Evolutionary conservation across 805 yeast genomes (phyloP), one percentile per base, ranked within the genome.

Genomic region (Candida ascalaphidarum): DNA sequence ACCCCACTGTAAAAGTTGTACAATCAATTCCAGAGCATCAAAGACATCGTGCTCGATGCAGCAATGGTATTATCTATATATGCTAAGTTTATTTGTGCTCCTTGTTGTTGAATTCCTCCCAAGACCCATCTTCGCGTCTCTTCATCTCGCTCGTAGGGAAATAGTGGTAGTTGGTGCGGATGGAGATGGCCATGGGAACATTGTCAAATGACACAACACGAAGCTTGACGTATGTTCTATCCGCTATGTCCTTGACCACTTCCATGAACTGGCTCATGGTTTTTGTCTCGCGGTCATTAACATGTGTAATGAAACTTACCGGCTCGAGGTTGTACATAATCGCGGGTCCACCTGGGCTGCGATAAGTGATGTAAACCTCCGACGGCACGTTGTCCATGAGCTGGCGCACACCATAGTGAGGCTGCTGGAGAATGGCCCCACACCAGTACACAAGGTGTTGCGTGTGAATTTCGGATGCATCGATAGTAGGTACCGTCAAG

Each of bases 371-470:
- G 47, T 86, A 88, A n/a, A 88, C 92, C 30, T 74, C 76, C 11
- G 89, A 78, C 9, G 94, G 95, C 29, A 84, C 60, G 31, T 71
- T 65, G 29, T 73, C 72, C 71, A 82, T 77, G 21, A 81, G 75
- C 57, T 86, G 95, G 37, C 88, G 73, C 11, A 86, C 95, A 7
- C 92, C 89, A 46, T 81, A 94, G 52, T 85, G 96, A n/a, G 96
- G 95, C 21, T 74, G 69, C 48, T 88, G 96, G 19, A 88, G 52
- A 5, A 80, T 57, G 22, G 86, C 78, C 14, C 96, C 96, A 29
- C 86, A 74, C 92, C 95, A 88, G 27, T 71, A 64, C 7, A 82
- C 77, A 22, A 84, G 59, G 31, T 78, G 77, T 21, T 71, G 68
- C 2, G 94, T 84, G 31, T 67, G 61, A 25, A 74, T 56, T 22